These are phyloP conservation scores for Paecilomyces fulvus DNA, from an alignment of 2,329 filamentous ascomycete species.

Conservation along the genomic window DNA sequence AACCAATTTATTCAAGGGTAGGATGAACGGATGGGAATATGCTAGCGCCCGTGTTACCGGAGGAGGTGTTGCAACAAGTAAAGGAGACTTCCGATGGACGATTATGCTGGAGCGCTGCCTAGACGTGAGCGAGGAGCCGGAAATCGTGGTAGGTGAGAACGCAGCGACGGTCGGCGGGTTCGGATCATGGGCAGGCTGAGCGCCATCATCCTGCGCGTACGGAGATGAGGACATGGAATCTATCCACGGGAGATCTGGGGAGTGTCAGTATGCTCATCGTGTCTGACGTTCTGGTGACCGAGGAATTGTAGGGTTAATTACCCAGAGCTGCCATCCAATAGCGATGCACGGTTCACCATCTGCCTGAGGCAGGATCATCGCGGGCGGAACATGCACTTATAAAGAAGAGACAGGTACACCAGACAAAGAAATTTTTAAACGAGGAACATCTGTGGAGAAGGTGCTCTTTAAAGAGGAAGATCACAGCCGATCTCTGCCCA, in stretches of 20 bases:
- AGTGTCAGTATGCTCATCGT: constrained; percentile 16
- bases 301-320: constrained; percentile 16
- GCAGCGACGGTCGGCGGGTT: constrained; percentile 70
- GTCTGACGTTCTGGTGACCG: neutral
- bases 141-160: constrained; percentile 78
- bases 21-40: constrained; percentile 89
- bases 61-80: constrained; percentile 86
- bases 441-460: neutral
- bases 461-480: neutral
- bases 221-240: constrained; percentile 44
- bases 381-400: constrained; percentile 11
- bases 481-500: neutral
- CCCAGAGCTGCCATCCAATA: constrained; percentile 45
- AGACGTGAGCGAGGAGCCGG: constrained; percentile 57
- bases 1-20: constrained; percentile 76
- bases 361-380: constrained; percentile 22
- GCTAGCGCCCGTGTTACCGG: constrained; percentile 89
- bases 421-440: neutral
- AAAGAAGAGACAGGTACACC: constrained; percentile 2
- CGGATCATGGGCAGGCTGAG: constrained; percentile 31
- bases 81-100: constrained; percentile 91
- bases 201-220: constrained; percentile 29
- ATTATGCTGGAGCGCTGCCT: constrained; percentile 84
- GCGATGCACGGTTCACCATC: constrained; percentile 21
- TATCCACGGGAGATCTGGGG: constrained; percentile 44